Evolutionary conservation across 805 yeast genomes (phyloP).

Genomic region (Candida tallmaniae): DNA sequence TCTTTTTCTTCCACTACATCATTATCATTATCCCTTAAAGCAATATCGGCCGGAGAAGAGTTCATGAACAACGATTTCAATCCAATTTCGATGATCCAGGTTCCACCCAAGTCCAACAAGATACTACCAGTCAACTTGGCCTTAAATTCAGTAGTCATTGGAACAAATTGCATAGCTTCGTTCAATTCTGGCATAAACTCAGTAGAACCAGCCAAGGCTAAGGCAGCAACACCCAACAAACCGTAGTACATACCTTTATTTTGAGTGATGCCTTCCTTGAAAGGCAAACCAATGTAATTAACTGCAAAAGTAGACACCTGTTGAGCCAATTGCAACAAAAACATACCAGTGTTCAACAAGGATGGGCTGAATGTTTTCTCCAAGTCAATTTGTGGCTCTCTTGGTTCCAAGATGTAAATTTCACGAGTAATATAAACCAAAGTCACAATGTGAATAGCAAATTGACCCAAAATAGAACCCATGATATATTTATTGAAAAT

Average conservation of each 20-base stretch:
- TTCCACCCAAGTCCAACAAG: constrained; percentile 67
- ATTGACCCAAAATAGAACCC: constrained; percentile 97
- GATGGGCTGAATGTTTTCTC: constrained; percentile 89
- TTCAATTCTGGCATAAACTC: constrained; percentile 94
- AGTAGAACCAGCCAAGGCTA: constrained; percentile 88
- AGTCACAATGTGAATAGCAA: constrained; percentile 84
- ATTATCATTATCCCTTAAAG: constrained; percentile 39
- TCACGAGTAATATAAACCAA: constrained; percentile 78
- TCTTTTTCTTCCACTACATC: background rate
- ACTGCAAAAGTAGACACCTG: constrained; percentile 97
- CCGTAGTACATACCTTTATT: constrained; percentile 98
- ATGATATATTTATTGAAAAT: constrained; percentile 92
- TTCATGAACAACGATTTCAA: constrained; percentile 87
- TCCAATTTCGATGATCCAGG: constrained; percentile 74
- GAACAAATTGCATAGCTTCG: constrained; percentile 87
- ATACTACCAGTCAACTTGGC: constrained; percentile 68
- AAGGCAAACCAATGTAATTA: constrained; percentile 95
- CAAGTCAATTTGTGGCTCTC: constrained; percentile 83
- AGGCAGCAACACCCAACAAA: constrained; percentile 79
- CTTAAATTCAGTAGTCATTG: constrained; percentile 74
- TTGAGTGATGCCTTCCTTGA: constrained; percentile 83
- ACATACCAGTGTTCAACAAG: constrained; percentile 91
- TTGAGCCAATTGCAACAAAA: constrained; percentile 88
- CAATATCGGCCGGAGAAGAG: constrained; percentile 88
- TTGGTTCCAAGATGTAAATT: constrained; percentile 85